phyloP scores from a whole-genome alignment of 2,329 filamentous ascomycete genomes.

The Calonectria montana region DNA sequence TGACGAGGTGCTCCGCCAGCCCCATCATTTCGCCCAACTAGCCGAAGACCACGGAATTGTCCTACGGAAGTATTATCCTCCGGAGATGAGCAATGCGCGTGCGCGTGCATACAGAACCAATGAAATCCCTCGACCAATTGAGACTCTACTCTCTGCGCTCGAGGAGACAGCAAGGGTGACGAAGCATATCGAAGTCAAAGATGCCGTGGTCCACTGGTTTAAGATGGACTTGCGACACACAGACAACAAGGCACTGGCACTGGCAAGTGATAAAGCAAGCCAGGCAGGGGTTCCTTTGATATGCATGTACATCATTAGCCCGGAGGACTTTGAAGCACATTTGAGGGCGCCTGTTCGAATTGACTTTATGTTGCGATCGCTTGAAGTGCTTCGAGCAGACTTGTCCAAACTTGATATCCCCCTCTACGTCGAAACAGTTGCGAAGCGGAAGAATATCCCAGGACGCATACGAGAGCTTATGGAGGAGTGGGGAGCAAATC shows the following conservation, averaged over 20 bases:
- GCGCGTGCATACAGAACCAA: slow-evolving; percentile 79
- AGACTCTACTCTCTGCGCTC: slow-evolving; percentile 71
- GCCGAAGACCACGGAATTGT: slow-evolving; percentile 71
- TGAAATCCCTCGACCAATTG: slow-evolving; percentile 78
- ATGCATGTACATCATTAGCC: slow-evolving; percentile 82
- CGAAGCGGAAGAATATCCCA: slow-evolving; percentile 72
- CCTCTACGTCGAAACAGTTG: slow-evolving; percentile 78
- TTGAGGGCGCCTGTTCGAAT: slow-evolving; percentile 77
- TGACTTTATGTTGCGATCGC: slow-evolving; percentile 82
- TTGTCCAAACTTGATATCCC: slow-evolving; percentile 80
- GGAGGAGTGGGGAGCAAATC: slow-evolving; percentile 77
- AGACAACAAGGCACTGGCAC: slow-evolving; percentile 79
- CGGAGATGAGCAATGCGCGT: slow-evolving; percentile 85
- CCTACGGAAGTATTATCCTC: slow-evolving; percentile 81
- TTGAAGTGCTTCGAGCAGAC: slow-evolving; percentile 73
- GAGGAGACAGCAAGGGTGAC: slow-evolving; percentile 68
- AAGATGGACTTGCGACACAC: slow-evolving; percentile 80
- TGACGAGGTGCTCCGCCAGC: slow-evolving; percentile 52
- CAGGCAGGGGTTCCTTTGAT: slow-evolving; percentile 78
- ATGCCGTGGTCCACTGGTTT: slow-evolving; percentile 89
- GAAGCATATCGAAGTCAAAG: slow-evolving; percentile 61
- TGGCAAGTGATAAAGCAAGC: slow-evolving; percentile 74
- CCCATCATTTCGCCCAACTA: slow-evolving; percentile 59
- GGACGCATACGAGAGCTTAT: slow-evolving; percentile 72
- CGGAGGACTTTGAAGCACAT: slow-evolving; percentile 88